Conservation (phyloP, 75 land plant genomes). For the Sequoia sempervirens region DNA sequence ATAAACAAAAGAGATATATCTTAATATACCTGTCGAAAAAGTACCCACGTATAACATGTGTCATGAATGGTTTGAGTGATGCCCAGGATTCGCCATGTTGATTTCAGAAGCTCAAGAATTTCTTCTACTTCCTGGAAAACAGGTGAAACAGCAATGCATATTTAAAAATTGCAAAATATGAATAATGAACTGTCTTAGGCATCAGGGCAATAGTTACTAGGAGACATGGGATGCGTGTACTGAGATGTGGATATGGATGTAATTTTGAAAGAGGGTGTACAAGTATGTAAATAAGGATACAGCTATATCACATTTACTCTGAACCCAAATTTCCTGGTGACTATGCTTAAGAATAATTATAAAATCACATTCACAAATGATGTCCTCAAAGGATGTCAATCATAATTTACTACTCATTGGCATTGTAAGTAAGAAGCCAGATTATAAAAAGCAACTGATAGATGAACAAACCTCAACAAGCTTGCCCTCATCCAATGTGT, state of each 20-base stretch:
- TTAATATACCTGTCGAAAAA: slow-evolving; percentile 86
- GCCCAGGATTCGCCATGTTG: slow-evolving; percentile 91
- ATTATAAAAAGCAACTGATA: background rate
- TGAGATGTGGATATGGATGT: background rate
- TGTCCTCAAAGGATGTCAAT: background rate
- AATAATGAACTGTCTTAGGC: background rate
- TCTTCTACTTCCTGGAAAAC: slow-evolving; percentile 85
- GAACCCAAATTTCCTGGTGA: background rate
- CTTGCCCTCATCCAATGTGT: slow-evolving; percentile 91
- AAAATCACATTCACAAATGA: background rate
- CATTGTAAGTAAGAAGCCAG: background rate
- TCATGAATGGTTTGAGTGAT: slow-evolving; percentile 95
- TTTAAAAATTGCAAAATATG: background rate
- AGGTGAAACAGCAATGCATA: slow-evolving; percentile 3
- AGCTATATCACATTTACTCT: background rate
- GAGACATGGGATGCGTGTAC: background rate
- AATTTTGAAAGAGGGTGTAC: background rate
- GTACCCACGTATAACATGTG: slow-evolving; percentile 91
- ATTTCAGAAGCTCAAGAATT: slow-evolving; percentile 88
- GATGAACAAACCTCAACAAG: slow-evolving; percentile 72
- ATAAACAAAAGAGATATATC: background rate
- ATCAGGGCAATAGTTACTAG: background rate
- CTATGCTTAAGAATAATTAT: background rate
- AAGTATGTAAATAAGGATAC: background rate
- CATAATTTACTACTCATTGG: background rate